Base-by-base conservation (phyloP, 2,329 filamentous ascomycete genomes). In the Cladosporium sphaerospermum region DNA sequence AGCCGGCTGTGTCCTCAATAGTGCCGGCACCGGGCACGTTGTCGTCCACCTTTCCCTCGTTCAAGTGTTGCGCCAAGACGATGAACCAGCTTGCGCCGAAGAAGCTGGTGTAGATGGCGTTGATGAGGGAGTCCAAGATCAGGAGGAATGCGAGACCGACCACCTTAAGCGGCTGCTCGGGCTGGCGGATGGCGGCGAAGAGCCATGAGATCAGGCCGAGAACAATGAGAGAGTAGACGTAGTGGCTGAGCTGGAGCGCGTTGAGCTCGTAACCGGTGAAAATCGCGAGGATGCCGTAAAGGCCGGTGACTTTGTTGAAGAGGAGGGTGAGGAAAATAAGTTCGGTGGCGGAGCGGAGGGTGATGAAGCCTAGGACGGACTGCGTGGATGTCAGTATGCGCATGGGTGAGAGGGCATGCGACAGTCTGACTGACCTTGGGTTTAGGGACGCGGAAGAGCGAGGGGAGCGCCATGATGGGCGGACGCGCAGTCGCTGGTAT, bases 31-130 rank as follows among this genome's bases (percentile, higher is more conserved):
- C 81, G 9, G 74, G 72, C 3, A 41, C 54, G 33, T 59, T 61
- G 11, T 32, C 34, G 13, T 45, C 28, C 9, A 46, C 36, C 11
- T 57, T 57, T 53, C 48, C 55, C 53, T 72, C 70, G 52, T 77
- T 73, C 48, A 80, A 73, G 63, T 81, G 75, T 56, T 79, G 75
- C 34, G 78, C 82, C 44, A 88, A 76, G n/a, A 85, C 80, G 55
- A 92, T 76, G 71, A 95, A 96, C 91, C 91, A 96, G 46, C 85
- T 83, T 52, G 89, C 74, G 39, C 86, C 89, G 66, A 96, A 96
- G 8, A 85, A 80, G 43, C 82, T 78, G 0, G 91, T 96, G 73
- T 92, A 96, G 2, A 82, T 80, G 16, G 84, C 83, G 70, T 95
- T 96, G 69, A 95, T 79, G 50, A 88, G 65, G 9, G 86, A 89